These are phyloP conservation scores for Globisporangium acanthophoron DNA, from an alignment of 352 stramenopile genomes.

Conservation along the genomic window DNA sequence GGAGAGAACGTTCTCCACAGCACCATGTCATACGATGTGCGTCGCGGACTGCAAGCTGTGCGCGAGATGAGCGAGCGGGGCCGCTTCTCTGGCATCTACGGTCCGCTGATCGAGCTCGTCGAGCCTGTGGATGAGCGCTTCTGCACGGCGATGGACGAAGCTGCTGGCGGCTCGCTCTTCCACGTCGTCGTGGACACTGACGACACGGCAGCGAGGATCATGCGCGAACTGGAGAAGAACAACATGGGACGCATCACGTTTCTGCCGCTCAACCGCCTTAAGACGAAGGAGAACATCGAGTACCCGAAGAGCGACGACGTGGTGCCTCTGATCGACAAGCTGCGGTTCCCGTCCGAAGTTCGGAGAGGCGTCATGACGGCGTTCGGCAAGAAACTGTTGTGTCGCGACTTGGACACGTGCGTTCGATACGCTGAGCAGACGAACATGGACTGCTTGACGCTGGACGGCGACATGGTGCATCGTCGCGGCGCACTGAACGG, in stretches of 20 bases:
- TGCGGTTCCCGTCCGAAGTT: slow-evolving; percentile 84
- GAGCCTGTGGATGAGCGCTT: slow-evolving; percentile 86
- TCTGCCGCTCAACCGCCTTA: slow-evolving; percentile 92
- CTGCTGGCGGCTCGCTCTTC: slow-evolving; percentile 94
- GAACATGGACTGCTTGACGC: slow-evolving; percentile 97
- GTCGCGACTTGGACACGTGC: slow-evolving; percentile 89
- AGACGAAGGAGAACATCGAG: slow-evolving; percentile 75
- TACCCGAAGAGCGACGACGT: slow-evolving; percentile 80
- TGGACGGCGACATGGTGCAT: slow-evolving; percentile 98
- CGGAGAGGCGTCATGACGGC: slow-evolving; percentile 92
- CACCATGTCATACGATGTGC: slow-evolving; percentile 85
- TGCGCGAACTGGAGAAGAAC: slow-evolving; percentile 92
- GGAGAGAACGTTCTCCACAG: slow-evolving; percentile 77
- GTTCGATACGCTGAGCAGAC: slow-evolving; percentile 68
- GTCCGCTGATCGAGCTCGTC: slow-evolving; percentile 96
- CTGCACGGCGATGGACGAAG: slow-evolving; percentile 93
- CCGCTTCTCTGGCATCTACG: slow-evolving; percentile 83
- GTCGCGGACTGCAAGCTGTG: slow-evolving; percentile 76
- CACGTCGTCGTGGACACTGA: slow-evolving; percentile 99
- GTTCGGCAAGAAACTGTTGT: slow-evolving; percentile 97
- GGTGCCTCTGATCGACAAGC: slow-evolving; percentile 79
- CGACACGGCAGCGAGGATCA: slow-evolving; percentile 92
- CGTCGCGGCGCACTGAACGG: slow-evolving; percentile 95
- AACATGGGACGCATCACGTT: slow-evolving; percentile 97
- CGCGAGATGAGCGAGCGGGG: slow-evolving; percentile 84